Conservation (phyloP, 495 filamentous ascomycete species). For the Penicillium goetzii region DNA sequence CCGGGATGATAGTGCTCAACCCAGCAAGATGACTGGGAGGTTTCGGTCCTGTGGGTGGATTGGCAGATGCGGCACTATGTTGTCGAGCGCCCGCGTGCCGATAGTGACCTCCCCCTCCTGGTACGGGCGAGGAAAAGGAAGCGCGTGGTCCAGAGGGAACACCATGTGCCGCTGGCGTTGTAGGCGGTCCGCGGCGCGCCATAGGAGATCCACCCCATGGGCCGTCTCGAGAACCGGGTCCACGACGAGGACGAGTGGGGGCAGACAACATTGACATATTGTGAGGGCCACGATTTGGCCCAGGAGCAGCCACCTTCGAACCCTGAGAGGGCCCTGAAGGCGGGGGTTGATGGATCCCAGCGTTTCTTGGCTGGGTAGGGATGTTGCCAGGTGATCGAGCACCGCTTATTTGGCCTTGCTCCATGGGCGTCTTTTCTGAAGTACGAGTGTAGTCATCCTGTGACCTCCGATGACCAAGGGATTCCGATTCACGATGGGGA, state of each 20-base stretch:
- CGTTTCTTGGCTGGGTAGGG: slow-evolving; percentile 44
- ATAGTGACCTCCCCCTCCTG: slow-evolving; percentile 35
- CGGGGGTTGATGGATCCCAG: slow-evolving; percentile 40
- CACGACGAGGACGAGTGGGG: slow-evolving; percentile 63
- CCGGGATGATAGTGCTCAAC: slow-evolving; percentile 54
- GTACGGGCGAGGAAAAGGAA: slow-evolving; percentile 33
- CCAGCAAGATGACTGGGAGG: slow-evolving; percentile 56
- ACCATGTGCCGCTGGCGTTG: slow-evolving; percentile 34
- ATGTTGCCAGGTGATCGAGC: slow-evolving; percentile 23
- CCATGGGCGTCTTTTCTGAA: slow-evolving; percentile 9
- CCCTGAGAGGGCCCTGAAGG: slow-evolving; percentile 54
- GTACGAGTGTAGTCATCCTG: background rate
- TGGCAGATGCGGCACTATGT: slow-evolving; percentile 50
- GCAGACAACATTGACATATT: slow-evolving; percentile 58
- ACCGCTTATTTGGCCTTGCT: slow-evolving; percentile 14
- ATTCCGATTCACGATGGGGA: slow-evolving; percentile 12
- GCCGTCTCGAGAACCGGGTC: slow-evolving; percentile 41
- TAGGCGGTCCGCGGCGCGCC: slow-evolving; percentile 43
- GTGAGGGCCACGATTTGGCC: slow-evolving; percentile 49
- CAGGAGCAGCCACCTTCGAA: slow-evolving; percentile 47
- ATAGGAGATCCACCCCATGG: slow-evolving; percentile 41
- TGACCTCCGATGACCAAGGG: background rate
- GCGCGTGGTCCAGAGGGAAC: slow-evolving; percentile 51
- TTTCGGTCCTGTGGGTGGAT: slow-evolving; percentile 55
- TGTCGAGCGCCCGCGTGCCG: slow-evolving; percentile 51